Conservation (phyloP, 2,329 filamentous ascomycete species). For the Colletotrichum phormii region DNA sequence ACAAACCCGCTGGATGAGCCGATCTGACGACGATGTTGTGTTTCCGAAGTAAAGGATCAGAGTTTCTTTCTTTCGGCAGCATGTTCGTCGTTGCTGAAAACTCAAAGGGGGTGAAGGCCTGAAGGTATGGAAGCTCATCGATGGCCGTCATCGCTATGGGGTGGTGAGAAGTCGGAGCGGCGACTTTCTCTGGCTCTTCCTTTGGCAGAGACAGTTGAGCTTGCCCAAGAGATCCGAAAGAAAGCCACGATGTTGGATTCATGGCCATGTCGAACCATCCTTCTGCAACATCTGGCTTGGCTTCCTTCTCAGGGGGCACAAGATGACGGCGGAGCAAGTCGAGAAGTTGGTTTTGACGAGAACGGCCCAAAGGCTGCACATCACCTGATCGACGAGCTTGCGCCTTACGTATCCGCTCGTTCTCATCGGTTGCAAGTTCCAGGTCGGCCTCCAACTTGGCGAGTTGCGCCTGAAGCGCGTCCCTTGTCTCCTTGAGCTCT, state of each 20-base stretch:
- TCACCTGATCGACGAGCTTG: constrained; percentile 51
- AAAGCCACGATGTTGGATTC: constrained; percentile 63
- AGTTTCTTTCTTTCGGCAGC: constrained; percentile 48
- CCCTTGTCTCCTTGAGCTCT: constrained; percentile 63
- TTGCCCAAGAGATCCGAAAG: constrained; percentile 56
- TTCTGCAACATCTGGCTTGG: constrained; percentile 46
- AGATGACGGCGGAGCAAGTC: constrained; percentile 55
- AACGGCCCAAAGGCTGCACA: constrained; percentile 42
- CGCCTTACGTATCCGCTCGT: constrained; percentile 61
- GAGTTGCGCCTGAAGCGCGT: constrained; percentile 67
- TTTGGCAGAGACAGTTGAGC: constrained; percentile 41
- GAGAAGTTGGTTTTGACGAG: constrained; percentile 53
- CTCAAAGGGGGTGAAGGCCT: constrained; percentile 76
- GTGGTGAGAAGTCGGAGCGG: constrained; percentile 69
- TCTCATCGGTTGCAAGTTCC: constrained; percentile 66
- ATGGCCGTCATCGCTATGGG: constrained; percentile 71
- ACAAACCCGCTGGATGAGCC: constrained; percentile 62
- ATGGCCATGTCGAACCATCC: constrained; percentile 60
- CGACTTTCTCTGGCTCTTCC: constrained; percentile 46
- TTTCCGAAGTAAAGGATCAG: constrained; percentile 57
- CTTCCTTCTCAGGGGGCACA: constrained; percentile 49
- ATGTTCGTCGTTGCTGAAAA: constrained; percentile 67
- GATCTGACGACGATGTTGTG: constrained; percentile 67
- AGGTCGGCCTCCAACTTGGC: constrained; percentile 69
- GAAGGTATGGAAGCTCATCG: constrained; percentile 76